Evolutionary conservation across 257 asterid genomes (phyloP).

Genomic region (Eustoma russellianum): DNA sequence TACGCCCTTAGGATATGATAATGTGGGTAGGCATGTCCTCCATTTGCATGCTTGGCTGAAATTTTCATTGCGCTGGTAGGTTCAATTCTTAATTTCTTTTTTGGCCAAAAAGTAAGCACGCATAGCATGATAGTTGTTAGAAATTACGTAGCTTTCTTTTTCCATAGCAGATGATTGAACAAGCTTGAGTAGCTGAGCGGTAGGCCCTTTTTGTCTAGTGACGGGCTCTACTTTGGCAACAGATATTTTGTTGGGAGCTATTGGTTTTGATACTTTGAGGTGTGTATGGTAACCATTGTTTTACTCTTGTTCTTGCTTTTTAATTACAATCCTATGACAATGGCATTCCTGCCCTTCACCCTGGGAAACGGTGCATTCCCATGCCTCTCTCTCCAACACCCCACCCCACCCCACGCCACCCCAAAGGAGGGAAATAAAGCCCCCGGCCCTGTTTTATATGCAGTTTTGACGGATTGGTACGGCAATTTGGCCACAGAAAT

Average conservation of each 20-base stretch:
- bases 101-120: not conserved
- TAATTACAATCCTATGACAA: not conserved
- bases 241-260: not conserved
- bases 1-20: constrained; percentile 3
- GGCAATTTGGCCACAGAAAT: too few species aligned
- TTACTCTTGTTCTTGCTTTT: not conserved
- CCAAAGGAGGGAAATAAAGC: too few species aligned
- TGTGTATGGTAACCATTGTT: not conserved
- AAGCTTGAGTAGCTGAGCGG: not conserved
- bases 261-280: constrained; percentile 1
- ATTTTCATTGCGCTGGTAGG: constrained; percentile 8
- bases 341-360: not conserved
- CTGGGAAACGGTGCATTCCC: too few species aligned
- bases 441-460: too few species aligned
- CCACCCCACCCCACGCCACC: too few species aligned
- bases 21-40: not conserved
- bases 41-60: constrained; percentile 20
- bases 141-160: constrained; percentile 7
- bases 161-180: constrained; percentile 4
- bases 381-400: too few species aligned
- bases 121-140: constrained; percentile 14
- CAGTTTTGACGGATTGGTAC: too few species aligned
- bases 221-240: constrained; percentile 9
- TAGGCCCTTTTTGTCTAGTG: not conserved
- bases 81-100: constrained; percentile 1